Base-by-base conservation (phyloP, 148 eudicot genomes). In the Pharnaceum exiguum region DNA sequence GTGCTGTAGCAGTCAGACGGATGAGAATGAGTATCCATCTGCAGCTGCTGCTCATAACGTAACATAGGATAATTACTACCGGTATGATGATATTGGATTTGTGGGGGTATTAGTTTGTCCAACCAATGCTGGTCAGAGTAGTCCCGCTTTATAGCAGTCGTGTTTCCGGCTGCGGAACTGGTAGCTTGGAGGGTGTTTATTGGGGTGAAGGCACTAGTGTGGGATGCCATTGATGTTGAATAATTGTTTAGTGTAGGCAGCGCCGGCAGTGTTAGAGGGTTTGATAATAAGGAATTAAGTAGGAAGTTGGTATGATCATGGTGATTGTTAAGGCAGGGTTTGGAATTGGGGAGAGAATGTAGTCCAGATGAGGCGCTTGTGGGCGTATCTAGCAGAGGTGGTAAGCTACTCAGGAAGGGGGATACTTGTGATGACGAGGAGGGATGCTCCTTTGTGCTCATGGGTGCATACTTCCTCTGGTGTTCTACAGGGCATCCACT, bases 361-460 rank as follows among this genome's bases (percentile, higher is more conserved):
- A 25, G 39, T 24, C 31, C 25, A 10, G 19, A 15, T 11, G 69
- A n/a, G 9, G 32, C 10, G 51, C 46, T 27, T 29, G 55, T 10
- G 1, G 50, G 40, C 19, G 59, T 16, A 12, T 82, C 78, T 3
- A 72, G 67, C 53, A 83, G 44, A 8, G 79, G 60, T 13, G 83
- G 77, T 37, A 80, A 47, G 37, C 67, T 42, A 43, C 23, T 39
- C 1, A 56, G n/a, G 40, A 65, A 56, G n/a, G 59, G 59, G 49
- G 62, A 39, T 27, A 63, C 7, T 1, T 68, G 47, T n/a, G 70
- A 56, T 2, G 65, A 55, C 16, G 50, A 50, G 11, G 76, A 63
- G 46, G 62, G 62, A 42, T 31, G 50, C 31, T 30, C 29, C 12
- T 60, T 39, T 47, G 77, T 12, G 54, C 63, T 62, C 59, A 38